These are phyloP conservation scores for Cydonia oblonga DNA, from an alignment of 331 rosid species.

Conservation along the genomic window DNA sequence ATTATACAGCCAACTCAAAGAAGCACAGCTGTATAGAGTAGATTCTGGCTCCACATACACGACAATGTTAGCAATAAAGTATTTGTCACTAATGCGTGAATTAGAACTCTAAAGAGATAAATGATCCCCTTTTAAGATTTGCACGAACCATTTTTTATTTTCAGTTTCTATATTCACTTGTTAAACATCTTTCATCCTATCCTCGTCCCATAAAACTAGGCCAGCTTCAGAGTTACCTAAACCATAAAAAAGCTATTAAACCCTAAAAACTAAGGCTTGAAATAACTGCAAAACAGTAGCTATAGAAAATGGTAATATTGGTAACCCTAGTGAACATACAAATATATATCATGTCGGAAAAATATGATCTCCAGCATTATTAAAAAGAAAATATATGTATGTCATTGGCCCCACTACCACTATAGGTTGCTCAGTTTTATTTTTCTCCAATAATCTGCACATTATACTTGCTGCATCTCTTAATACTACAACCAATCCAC, in stretches of 20 bases:
- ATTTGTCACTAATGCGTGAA: neutral
- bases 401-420: too few species aligned
- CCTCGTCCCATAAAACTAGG: neutral
- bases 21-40: neutral
- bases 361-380: too few species aligned
- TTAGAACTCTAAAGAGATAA: neutral
- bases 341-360: too few species aligned
- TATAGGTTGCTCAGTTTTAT: too few species aligned
- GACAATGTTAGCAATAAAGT: neutral
- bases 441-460: too few species aligned
- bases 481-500: too few species aligned
- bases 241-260: neutral
- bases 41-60: neutral
- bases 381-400: too few species aligned
- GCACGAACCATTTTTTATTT: neutral
- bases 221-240: neutral
- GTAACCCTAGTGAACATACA: too few species aligned
- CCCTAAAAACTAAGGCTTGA: too few species aligned
- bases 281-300: too few species aligned
- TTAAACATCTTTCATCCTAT: neutral
- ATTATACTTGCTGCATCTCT: too few species aligned
- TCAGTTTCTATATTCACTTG: neutral
- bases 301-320: too few species aligned
- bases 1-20: neutral
- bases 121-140: neutral